Evolutionary conservation across 1,284 basidiomycete species (phyloP).

Genomic region (Leccinum subfulvum): DNA sequence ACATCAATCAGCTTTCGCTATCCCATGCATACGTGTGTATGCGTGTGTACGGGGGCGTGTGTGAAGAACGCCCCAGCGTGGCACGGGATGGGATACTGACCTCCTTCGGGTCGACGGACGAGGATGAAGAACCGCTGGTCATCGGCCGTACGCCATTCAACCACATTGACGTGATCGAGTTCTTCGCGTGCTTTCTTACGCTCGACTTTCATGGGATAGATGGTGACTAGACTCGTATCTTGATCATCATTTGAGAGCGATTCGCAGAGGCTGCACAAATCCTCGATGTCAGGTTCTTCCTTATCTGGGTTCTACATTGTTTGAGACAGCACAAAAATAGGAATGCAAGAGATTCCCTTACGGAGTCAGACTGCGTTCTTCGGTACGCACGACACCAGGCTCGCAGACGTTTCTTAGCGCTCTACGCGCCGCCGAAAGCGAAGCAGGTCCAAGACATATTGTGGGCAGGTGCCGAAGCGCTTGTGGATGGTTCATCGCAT

Average conservation of each 20-base stretch:
- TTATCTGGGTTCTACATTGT: constrained; percentile 9
- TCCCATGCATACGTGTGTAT: neutral
- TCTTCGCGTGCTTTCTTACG: constrained; percentile 86
- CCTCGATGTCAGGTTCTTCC: constrained; percentile 63
- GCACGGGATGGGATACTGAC: constrained; percentile 41
- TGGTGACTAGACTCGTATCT: constrained; percentile 47
- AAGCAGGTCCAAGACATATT: too few species aligned
- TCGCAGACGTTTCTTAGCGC: too few species aligned
- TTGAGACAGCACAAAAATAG: neutral
- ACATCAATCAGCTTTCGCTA: constrained; percentile 3
- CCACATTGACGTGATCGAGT: constrained; percentile 79
- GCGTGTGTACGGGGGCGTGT: neutral
- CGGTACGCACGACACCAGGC: constrained; percentile 67
- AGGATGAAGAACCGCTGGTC: constrained; percentile 67
- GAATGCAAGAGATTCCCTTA: neutral
- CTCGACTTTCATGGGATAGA: constrained; percentile 85
- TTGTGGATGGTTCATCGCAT: too few species aligned
- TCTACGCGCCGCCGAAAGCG: too few species aligned
- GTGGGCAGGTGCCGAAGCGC: too few species aligned
- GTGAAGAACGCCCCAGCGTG: neutral
- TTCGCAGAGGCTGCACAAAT: constrained; percentile 71
- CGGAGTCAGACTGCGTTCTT: constrained; percentile 10
- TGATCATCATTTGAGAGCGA: constrained; percentile 46
- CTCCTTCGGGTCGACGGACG: constrained; percentile 78
- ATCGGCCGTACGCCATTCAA: constrained; percentile 66